Evolutionary conservation across 257 asterid genomes (phyloP), one percentile per base, ranked within the genome.

Genomic region (Salvia miltiorrhiza): DNA sequence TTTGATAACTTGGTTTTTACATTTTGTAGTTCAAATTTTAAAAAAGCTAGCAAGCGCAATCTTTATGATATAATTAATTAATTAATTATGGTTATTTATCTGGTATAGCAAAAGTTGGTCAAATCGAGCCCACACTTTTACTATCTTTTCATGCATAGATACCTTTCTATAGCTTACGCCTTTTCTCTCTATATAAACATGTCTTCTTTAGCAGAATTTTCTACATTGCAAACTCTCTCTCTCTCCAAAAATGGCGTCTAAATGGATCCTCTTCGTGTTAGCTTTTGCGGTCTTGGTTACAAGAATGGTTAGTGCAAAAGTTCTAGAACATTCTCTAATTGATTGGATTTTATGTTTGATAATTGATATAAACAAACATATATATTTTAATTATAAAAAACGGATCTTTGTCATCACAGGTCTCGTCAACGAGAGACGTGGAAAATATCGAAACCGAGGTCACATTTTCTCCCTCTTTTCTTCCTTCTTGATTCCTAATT

Each of bases 121-220:
- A 69, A 17, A 32, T 28, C 57, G 39, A 57, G 52, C 60, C 74
- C 75, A 72, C 75, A 72, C 72, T 53, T 17, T 44, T 33, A 14
- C 73, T 65, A 63, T 23, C 70, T 76, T 72, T 79, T 67, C 70
- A 76, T 67, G 78, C 72, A 65, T 48, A 65, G 40, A 44, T 10
- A 44, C 30, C 23, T 65, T 49, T 23, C 48, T 7, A 19, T 64
- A 12, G 21, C 1, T 35, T 17, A 9, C 47, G 16, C 59, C 30
- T 61, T 62, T 66, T 63, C 58, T 69, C 20, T 30, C 76, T 73
- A 69, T 74, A 48, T 63, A 78, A 49, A 64, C 70, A 65, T 57
- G 73, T 9, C 44, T 20, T 26, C 9, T 63, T 3, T 43, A 10
- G 14, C 28, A 33, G 5, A 30, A 62, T 56, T 16, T n/a, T n/a